These are phyloP conservation scores for Dioscorea alata DNA, from an alignment of 106 monocot genomes.

Conservation along the genomic window DNA sequence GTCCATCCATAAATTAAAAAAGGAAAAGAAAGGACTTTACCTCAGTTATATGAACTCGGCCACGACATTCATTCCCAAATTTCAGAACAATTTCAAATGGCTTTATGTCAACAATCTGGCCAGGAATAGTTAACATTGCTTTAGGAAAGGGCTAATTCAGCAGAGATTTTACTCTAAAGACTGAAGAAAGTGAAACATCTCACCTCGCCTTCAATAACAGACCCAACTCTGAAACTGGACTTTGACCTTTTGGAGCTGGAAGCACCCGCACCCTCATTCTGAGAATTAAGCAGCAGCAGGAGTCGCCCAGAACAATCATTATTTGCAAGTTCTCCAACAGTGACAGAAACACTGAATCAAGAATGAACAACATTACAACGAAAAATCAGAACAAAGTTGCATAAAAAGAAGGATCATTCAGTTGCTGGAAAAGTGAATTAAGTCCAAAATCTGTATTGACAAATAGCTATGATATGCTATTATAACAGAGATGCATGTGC, in stretches of 20 bases:
- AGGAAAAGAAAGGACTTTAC: conserved; percentile 12
- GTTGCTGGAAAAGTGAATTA: too few species aligned
- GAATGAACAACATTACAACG: too few species aligned
- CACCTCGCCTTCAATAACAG: conserved; percentile 87
- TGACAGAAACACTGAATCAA: conserved; percentile 48
- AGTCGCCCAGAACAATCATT: conserved; percentile 50
- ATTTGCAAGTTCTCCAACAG: conserved; percentile 59
- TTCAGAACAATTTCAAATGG: conserved; percentile 62
- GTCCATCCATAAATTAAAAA: background rate
- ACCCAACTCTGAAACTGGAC: conserved; percentile 46
- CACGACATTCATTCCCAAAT: conserved; percentile 51
- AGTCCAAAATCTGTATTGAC: too few species aligned
- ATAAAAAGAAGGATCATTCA: too few species aligned
- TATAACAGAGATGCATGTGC: too few species aligned
- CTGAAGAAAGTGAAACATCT: background rate
- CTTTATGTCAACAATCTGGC: conserved; percentile 70
- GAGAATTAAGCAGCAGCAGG: conserved; percentile 51
- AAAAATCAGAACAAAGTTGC: too few species aligned
- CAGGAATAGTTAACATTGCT: background rate
- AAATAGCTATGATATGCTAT: too few species aligned
- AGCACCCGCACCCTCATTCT: conserved; percentile 21
- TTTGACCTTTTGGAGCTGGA: conserved; percentile 57
- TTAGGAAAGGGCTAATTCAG: background rate
- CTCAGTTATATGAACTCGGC: conserved; percentile 91
- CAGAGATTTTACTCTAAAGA: background rate